A percentile compares a stretch with the other conserved stretches of the same genome.
Evolutionary conservation across 495 filamentous ascomycete species (phyloP).

Genomic region (Podospora pseudoanserina): DNA sequence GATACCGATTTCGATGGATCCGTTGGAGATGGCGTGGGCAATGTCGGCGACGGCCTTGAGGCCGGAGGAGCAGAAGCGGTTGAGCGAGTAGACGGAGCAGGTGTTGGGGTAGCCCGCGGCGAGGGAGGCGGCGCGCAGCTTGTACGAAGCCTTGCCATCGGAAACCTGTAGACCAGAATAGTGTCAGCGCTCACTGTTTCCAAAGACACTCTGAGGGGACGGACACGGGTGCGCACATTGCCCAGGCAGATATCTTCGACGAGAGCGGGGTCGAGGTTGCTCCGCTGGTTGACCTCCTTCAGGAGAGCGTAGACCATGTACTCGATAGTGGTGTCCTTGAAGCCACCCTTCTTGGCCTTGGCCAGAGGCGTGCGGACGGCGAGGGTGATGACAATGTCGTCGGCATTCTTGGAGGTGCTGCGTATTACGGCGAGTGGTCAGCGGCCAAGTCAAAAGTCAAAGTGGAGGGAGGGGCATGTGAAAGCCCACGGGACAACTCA

Average conservation of each 20-base stretch:
- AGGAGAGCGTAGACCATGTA: constrained; percentile 75
- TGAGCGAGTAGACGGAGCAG: constrained; percentile 70
- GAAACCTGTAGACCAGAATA: constrained; percentile 57
- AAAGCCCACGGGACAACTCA: constrained; percentile 41
- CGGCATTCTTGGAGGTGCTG: constrained; percentile 89
- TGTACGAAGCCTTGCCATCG: constrained; percentile 84
- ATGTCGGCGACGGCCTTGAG: constrained; percentile 94
- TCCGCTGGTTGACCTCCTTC: constrained; percentile 67
- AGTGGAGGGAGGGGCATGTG: too few species aligned
- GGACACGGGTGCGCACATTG: constrained; percentile 59
- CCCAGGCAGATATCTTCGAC: constrained; percentile 92
- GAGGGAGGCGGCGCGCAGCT: constrained; percentile 80
- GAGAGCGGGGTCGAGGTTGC: constrained; percentile 73
- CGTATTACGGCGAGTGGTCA: constrained; percentile 14
- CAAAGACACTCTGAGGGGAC: not conserved
- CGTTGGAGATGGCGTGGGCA: constrained; percentile 76
- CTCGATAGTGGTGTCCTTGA: constrained; percentile 94
- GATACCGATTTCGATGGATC: constrained; percentile 81
- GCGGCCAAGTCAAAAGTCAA: not conserved
- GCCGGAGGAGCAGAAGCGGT: constrained; percentile 96
- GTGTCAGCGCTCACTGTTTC: constrained; percentile 4
- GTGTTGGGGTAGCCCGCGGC: constrained; percentile 95
- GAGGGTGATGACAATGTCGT: constrained; percentile 91
- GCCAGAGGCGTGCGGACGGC: constrained; percentile 74
- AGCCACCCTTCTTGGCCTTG: constrained; percentile 76